Base-by-base conservation (phyloP, 805 yeast genomes). In the Starmera pachycereana region DNA sequence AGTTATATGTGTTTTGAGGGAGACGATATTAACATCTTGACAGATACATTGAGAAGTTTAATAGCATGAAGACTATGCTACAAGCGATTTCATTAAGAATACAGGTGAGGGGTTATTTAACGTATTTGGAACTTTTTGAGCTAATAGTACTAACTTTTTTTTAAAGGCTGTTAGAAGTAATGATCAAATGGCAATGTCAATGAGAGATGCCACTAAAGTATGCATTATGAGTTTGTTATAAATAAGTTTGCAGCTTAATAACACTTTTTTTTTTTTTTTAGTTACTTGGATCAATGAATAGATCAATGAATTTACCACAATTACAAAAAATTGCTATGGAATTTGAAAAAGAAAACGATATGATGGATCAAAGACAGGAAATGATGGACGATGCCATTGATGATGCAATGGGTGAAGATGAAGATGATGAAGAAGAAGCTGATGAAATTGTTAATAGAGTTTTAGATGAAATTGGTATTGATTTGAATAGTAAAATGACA, bases 371-470 rank as follows among this genome's bases (percentile, higher is more conserved):
- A 64, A 81, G 95, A 54, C 97, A 94, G 61, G 99, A 94, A 59
- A 86, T 94, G 76, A 92, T 92, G 83, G 98, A 92, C 57, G 98
- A 92, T 57, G 94, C 96, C 14, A 81, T 92, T 52, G 99, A 92
- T 57, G 96, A 90, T 58, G 84, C 92, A 14, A 87, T 92, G 92
- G 95, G 82, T 40, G 87, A 81, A 53, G 97, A 86, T 52, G 77
- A 85, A 42, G 87, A 74, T 19, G 94, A 84, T 44, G 95, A 83
- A 46, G 92, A 82, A 48, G 95, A 89, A 58, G 81, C 83, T 4
- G 96, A 89, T 54, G 96, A 88, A 53, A 82, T 89, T 38, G 92
- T 94, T 37, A 77, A 80, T 54, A 86, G 81, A 60, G 97, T 94
- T 0, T 68, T 92, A 54, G 99, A 92, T 57, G 98, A 92, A 59